These are phyloP conservation scores for Hypoxylon crocopeplum DNA, from an alignment of 495 filamentous ascomycete genomes.

Conservation along the genomic window DNA sequence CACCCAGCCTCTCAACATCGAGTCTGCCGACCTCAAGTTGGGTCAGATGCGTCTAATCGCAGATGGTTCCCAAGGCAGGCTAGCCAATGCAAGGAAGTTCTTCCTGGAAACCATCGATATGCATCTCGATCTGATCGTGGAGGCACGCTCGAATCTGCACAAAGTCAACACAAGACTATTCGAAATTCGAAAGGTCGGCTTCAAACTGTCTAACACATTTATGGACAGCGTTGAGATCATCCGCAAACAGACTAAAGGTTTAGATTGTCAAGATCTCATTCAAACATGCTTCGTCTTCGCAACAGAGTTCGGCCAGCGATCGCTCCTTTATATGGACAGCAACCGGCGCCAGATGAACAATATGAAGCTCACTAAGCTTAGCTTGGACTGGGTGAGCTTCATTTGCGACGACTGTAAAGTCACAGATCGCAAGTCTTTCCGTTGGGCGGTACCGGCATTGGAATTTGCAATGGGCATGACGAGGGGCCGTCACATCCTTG, in stretches of 20 bases:
- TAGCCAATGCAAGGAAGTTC: constrained; percentile 76
- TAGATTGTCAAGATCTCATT: constrained; percentile 93
- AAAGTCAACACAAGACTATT: constrained; percentile 91
- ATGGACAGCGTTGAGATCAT: constrained; percentile 98
- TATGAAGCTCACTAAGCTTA: constrained; percentile 87
- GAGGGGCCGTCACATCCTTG: constrained; percentile 85
- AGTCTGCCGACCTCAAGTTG: constrained; percentile 82
- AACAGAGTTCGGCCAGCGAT: constrained; percentile 95
- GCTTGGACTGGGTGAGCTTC: constrained; percentile 96
- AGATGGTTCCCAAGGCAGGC: constrained; percentile 79
- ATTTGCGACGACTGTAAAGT: constrained; percentile 97
- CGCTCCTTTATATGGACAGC: constrained; percentile 89
- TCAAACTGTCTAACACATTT: constrained; percentile 97
- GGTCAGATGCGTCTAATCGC: constrained; percentile 90
- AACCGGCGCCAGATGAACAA: constrained; percentile 96
- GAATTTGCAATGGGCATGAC: constrained; percentile 99
- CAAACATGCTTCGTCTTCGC: constrained; percentile 99
- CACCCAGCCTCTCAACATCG: constrained; percentile 72
- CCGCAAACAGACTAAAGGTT: constrained; percentile 77
- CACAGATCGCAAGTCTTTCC: constrained; percentile 94
- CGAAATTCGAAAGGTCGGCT: constrained; percentile 94
- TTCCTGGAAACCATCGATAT: constrained; percentile 80
- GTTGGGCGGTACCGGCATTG: constrained; percentile 92
- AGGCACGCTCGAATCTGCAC: constrained; percentile 89
- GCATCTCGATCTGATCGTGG: constrained; percentile 84